Evolutionary conservation across 441 rosid genomes (phyloP).

Genomic region (Aleurites moluccanus): DNA sequence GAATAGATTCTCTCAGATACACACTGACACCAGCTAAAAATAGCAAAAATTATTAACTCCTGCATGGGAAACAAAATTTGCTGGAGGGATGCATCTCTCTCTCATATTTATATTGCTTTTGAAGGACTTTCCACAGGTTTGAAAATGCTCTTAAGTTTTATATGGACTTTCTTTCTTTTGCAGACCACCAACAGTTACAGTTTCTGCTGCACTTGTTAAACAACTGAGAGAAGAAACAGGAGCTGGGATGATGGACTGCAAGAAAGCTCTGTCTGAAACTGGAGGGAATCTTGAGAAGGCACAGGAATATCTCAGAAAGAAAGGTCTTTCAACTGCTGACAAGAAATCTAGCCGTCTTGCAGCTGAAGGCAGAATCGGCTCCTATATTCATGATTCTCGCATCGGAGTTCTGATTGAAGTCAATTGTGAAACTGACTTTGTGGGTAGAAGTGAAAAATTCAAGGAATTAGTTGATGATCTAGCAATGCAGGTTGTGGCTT

Average conservation of each 20-base stretch:
- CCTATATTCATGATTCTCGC: constrained; percentile 86
- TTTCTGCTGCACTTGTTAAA: constrained; percentile 87
- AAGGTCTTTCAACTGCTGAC: constrained; percentile 86
- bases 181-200: constrained; percentile 51
- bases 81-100: no score
- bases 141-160: constrained; percentile 9
- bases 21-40: not conserved
- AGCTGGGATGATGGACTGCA: constrained; percentile 99
- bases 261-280: constrained; percentile 88
- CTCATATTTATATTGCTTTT: not conserved
- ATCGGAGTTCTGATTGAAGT: constrained; percentile 91
- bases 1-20: not conserved
- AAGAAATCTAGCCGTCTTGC: constrained; percentile 91
- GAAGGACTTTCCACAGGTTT: not conserved
- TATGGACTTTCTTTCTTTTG: constrained; percentile 22
- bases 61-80: not conserved
- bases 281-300: constrained; percentile 93
- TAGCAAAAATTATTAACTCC: not conserved
- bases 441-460: constrained; percentile 87
- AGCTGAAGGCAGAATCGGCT: constrained; percentile 95
- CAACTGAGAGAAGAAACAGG: constrained; percentile 95
- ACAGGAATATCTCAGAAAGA: constrained; percentile 89
- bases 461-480: constrained; percentile 83
- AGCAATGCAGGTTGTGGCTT: constrained; percentile 95
- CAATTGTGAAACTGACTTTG: constrained; percentile 92